phyloP scores from a whole-genome alignment of 2,329 filamentous ascomycete genomes.

The Chaetothyriales sp. region DNA sequence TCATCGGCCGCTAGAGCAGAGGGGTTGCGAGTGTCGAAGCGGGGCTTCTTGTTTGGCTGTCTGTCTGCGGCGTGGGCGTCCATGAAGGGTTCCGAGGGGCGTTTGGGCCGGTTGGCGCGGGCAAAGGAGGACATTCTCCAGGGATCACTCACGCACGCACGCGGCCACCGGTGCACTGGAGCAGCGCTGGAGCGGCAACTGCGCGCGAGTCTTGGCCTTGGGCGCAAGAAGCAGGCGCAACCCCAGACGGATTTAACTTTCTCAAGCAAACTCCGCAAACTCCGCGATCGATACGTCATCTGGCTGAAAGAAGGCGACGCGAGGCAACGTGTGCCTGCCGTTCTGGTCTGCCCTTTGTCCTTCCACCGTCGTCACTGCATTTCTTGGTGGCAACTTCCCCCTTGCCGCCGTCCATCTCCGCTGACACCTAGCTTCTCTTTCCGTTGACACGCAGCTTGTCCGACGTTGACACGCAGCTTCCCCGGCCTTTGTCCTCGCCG shows the following conservation, averaged over 20 bases:
- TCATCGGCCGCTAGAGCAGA: slow-evolving; percentile 78
- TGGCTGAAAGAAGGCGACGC: not conserved
- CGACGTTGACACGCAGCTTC: not conserved
- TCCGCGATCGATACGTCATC: not conserved
- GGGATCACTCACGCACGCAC: not conserved
- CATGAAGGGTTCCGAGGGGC: not conserved
- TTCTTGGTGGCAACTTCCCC: no score
- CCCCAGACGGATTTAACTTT: not conserved
- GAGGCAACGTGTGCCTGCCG: not conserved
- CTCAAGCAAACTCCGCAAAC: no score
- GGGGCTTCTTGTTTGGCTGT: slow-evolving; percentile 57
- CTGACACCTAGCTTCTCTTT: not conserved
- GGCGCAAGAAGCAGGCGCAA: no score
- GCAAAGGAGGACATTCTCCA: not conserved
- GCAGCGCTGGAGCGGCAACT: not conserved
- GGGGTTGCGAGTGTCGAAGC: slow-evolving; percentile 89
- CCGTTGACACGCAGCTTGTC: not conserved
- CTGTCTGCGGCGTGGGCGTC: slow-evolving; percentile 23
- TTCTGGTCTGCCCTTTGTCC: not conserved
- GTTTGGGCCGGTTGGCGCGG: not conserved
- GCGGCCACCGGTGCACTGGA: no score
- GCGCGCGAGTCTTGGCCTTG: no score
- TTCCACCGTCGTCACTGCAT: no score
- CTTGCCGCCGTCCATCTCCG: no score
- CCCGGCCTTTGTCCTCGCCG: not conserved